Conservation (phyloP, 805 yeast species). For the Wickerhamiella sergipiensis region DNA sequence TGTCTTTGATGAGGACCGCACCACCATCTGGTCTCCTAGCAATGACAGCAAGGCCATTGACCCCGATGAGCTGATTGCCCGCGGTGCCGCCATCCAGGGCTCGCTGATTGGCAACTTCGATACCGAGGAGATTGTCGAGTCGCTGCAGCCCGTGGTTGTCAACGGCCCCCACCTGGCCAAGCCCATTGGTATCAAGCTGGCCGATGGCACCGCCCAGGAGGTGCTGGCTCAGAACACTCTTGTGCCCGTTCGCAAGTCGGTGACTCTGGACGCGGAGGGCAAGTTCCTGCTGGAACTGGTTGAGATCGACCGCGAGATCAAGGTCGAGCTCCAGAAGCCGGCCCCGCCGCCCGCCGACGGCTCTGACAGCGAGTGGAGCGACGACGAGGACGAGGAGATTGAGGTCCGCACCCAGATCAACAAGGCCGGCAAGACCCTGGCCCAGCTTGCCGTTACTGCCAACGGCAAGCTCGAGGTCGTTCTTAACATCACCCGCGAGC, state of each 20-base stretch:
- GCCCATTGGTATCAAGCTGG: slow-evolving; percentile 69
- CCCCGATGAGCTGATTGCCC: slow-evolving; percentile 80
- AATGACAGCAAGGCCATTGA: slow-evolving; percentile 60
- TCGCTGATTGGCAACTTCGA: slow-evolving; percentile 63
- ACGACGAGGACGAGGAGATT: slow-evolving; percentile 73
- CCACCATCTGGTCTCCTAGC: slow-evolving; percentile 55
- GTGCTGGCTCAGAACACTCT: slow-evolving; percentile 75
- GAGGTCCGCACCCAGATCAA: slow-evolving; percentile 60
- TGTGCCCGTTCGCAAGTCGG: slow-evolving; percentile 71
- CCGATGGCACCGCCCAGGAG: slow-evolving; percentile 55
- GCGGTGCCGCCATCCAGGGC: slow-evolving; percentile 97
- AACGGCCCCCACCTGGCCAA: slow-evolving; percentile 77
- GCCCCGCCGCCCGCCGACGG: slow-evolving; percentile 47
- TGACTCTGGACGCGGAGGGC: slow-evolving; percentile 47
- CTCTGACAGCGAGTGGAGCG: slow-evolving; percentile 39
- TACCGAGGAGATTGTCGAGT: slow-evolving; percentile 74
- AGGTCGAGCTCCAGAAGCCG: slow-evolving; percentile 65
- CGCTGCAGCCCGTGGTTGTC: slow-evolving; percentile 68
- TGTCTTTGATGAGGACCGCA: slow-evolving; percentile 63
- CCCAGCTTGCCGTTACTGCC: slow-evolving; percentile 62
- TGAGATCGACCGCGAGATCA: slow-evolving; percentile 67
- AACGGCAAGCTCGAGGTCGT: slow-evolving; percentile 53
- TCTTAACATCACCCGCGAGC: slow-evolving; percentile 51
- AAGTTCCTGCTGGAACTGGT: slow-evolving; percentile 51
- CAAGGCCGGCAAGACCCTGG: slow-evolving; percentile 61